These are phyloP conservation scores for Babesia caballi DNA, from an alignment of 169 alveolate species.

Conservation along the genomic window DNA sequence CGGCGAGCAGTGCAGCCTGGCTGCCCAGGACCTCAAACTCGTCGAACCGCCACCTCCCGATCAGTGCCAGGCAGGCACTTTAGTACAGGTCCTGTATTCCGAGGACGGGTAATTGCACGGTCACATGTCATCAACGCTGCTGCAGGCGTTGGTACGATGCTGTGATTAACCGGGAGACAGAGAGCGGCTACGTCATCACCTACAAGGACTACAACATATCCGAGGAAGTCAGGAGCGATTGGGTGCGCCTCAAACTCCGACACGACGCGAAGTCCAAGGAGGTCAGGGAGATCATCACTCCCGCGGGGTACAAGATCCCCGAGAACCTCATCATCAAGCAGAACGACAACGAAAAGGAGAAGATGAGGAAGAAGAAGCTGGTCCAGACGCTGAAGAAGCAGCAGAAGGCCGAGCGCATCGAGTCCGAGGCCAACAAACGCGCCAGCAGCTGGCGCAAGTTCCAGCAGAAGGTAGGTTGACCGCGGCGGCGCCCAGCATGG, in stretches of 20 bases:
- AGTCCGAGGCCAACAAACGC: conserved; percentile 64
- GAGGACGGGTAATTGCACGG: conserved; percentile 48
- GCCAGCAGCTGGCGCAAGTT: conserved; percentile 74
- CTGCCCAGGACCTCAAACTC: conserved; percentile 51
- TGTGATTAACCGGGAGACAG: conserved; percentile 63
- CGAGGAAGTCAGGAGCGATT: conserved; percentile 69
- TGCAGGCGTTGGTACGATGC: conserved; percentile 76
- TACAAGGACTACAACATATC: conserved; percentile 75
- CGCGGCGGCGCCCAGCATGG: neutral
- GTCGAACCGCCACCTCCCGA: conserved; percentile 55
- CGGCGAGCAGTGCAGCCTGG: conserved; percentile 48
- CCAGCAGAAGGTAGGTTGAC: conserved; percentile 63
- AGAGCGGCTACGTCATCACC: conserved; percentile 67
- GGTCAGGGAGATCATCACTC: conserved; percentile 71
- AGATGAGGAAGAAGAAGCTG: conserved; percentile 70
- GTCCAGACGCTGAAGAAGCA: conserved; percentile 73
- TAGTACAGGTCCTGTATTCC: conserved; percentile 57
- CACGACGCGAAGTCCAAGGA: conserved; percentile 29
- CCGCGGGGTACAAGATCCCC: conserved; percentile 76
- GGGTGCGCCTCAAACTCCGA: conserved; percentile 44
- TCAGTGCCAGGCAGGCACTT: conserved; percentile 54
- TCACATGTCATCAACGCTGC: neutral
- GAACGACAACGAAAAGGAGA: conserved; percentile 70
- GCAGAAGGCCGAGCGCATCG: conserved; percentile 69
- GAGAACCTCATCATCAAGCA: conserved; percentile 73